phyloP scores from a whole-genome alignment of 1,284 basidiomycete species.

The Ganoderma sinense region DNA sequence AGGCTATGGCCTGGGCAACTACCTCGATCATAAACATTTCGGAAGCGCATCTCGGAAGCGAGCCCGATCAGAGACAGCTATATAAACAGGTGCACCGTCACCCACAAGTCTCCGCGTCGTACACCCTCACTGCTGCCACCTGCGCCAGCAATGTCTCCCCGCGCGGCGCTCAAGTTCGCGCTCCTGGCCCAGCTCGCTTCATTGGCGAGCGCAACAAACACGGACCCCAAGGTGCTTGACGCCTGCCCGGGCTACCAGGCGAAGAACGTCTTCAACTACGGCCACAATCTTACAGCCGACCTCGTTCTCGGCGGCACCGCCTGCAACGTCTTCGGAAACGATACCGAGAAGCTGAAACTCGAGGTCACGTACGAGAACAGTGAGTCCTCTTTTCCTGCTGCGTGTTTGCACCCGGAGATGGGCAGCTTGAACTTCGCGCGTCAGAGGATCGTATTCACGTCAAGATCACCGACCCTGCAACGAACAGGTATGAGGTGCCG shows the following conservation, averaged over 20 bases:
- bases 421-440: background rate
- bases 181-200: conserved; percentile 18
- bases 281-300: conserved; percentile 57
- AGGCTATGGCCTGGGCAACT: no score
- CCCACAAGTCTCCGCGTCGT: background rate
- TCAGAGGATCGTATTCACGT: conserved; percentile 72
- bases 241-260: conserved; percentile 63
- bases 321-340: conserved; percentile 72
- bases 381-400: conserved; percentile 36
- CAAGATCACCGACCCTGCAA: conserved; percentile 70
- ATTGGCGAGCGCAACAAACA: conserved; percentile 24
- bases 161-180: conserved; percentile 20
- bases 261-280: conserved; percentile 45
- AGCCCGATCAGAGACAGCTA: background rate
- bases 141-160: conserved; percentile 19
- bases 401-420: background rate
- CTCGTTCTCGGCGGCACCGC: conserved; percentile 59
- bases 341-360: conserved; percentile 59
- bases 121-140: background rate
- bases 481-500: conserved; percentile 72
- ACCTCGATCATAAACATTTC: no score
- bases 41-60: background rate
- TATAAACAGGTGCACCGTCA: background rate
- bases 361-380: conserved; percentile 66
- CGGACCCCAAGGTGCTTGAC: conserved; percentile 49